These are phyloP conservation scores for Euclidium syriacum DNA, from an alignment of 345 rosid genomes.

Conservation along the genomic window DNA sequence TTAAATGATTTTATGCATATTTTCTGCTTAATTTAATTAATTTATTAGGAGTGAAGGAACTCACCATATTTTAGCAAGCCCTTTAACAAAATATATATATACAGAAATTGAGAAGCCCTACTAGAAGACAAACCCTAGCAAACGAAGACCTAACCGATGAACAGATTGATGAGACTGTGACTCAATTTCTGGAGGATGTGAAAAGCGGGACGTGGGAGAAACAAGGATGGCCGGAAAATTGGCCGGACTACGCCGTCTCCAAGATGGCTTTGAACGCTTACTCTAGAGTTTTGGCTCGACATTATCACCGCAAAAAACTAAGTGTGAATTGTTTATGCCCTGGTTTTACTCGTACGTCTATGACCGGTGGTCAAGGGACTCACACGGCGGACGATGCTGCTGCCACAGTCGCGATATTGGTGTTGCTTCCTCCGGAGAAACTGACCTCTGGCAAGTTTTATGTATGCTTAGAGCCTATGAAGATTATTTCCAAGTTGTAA, in stretches of 20 bases:
- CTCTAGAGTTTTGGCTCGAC: constrained; percentile 54
- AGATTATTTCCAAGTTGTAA: constrained; percentile 20
- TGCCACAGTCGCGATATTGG: constrained; percentile 30
- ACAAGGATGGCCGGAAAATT: constrained; percentile 71
- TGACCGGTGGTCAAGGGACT: constrained; percentile 72
- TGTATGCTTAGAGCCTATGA: constrained; percentile 26
- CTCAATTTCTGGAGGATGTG: constrained; percentile 45
- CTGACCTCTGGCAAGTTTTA: constrained; percentile 53
- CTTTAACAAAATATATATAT: too few relatives aligned
- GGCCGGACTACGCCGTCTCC: constrained; percentile 87
- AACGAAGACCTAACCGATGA: constrained; percentile 39
- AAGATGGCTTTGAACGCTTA: constrained; percentile 81
- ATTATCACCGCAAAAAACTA: constrained; percentile 26
- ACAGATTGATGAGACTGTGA: constrained; percentile 43
- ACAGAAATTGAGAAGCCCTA: constrained; percentile 71
- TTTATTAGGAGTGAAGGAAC: too few relatives aligned
- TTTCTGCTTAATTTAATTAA: too few relatives aligned
- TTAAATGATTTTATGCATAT: too few relatives aligned
- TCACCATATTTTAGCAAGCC: too few relatives aligned
- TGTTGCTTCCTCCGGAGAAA: constrained; percentile 47
- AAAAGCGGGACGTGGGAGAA: constrained; percentile 56
- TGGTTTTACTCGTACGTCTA: constrained; percentile 75
- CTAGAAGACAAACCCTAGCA: constrained; percentile 35
- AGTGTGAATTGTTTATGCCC: constrained; percentile 78
- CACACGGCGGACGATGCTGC: constrained; percentile 65